Evolutionary conservation across 768 basidiomycete genomes (phyloP), one percentile per base, ranked within the genome.

Genomic region (Kwoniella pini): DNA sequence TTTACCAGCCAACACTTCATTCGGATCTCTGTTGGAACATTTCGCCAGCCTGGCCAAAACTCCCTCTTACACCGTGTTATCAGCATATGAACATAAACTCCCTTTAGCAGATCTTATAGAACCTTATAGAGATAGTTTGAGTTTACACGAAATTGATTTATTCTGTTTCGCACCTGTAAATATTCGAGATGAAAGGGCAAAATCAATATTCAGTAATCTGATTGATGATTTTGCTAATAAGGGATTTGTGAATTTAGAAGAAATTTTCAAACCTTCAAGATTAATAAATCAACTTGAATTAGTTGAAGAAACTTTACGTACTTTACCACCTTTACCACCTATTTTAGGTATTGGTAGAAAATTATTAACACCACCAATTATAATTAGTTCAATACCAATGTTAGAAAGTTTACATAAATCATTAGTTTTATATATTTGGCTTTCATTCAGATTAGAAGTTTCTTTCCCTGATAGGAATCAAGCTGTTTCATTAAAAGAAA

Each of bases 381-480:
- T 75, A 59, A 66, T 75, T 44, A 45, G 56, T n/a, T 71, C 69
- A 11, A 60, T 75, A 15, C 72, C 76, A 11, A 55, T 54, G 13
- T 75, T 97, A 45, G 94, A 97, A 77, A 81, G 83, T 4, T 78
- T 90, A 61, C 92, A 99, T 79, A 88, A 87, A 69, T 79, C 85
- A 28, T 69, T 91, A 27, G 86, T 87, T 13, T 67, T 88, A 21
- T 97, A 97, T 78, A 80, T 91, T 49, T 99, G 95, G 95, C 81
- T 93, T 64, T 81, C 82, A 19, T 86, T 85, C 75, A 86, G 93
- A 38, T 82, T 85, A 59, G 82, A 85, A 0, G 81, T 90, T 53
- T 81, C 86, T 7, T 97, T 88, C 75, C 77, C 83, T 3, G 81
- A 88, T n/a, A 79, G 82, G 30, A 73, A 79, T 5, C 76, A 79